phyloP scores from a whole-genome alignment of 129 eudicot species.

The Mikania micrantha region DNA sequence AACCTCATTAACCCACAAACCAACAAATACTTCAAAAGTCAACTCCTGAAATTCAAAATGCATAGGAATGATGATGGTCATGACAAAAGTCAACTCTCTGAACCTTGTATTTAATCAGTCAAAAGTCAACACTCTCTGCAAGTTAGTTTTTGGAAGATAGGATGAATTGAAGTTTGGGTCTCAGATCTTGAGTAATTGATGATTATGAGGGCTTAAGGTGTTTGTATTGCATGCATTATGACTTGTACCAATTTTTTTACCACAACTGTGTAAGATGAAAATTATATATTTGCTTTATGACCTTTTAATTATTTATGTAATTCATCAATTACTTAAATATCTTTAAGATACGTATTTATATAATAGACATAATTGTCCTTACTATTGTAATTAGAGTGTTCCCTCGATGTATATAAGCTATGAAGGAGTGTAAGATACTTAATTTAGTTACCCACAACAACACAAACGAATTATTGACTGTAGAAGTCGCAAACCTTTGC shows the following conservation, averaged over 20 bases:
- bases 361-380: no score
- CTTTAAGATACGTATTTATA: no score
- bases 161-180: conserved; percentile 28
- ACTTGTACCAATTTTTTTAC: not conserved
- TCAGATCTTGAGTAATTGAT: conserved; percentile 24
- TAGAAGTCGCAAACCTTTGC: no score
- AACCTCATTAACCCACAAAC: conserved; percentile 17
- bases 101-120: not conserved
- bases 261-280: no score
- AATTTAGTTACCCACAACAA: no score
- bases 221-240: not conserved
- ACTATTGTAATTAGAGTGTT: no score
- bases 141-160: not conserved
- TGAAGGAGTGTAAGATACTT: no score
- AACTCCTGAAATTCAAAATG: conserved; percentile 16
- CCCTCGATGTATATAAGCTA: no score
- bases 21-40: conserved; percentile 18
- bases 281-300: no score
- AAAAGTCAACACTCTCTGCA: conserved; percentile 26
- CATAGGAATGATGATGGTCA: conserved; percentile 16
- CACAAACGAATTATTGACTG: no score
- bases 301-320: no score
- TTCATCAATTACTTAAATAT: no score
- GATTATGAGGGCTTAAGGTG: conserved; percentile 20
- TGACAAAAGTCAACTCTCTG: conserved; percentile 18